Base-by-base conservation (phyloP, 192 early-diverging fungal species). In the Podila epigama region DNA sequence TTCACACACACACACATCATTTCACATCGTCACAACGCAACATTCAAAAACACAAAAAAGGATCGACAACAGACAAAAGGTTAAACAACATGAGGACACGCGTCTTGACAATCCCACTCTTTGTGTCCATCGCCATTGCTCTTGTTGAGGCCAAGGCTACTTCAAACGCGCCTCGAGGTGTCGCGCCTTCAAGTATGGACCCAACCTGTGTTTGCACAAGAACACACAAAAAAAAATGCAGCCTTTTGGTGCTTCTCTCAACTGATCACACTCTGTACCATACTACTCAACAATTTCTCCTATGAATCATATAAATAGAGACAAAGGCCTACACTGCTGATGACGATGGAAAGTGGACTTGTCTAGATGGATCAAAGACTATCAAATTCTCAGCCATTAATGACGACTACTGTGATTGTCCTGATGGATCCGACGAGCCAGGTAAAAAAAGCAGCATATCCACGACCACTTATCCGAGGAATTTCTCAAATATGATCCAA, bases 321-420 rank as follows among this genome's bases (percentile, higher is more conserved):
- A 15, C 44, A 8, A 68, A 77, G 50, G 1, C 44, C 13, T 77
- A 68, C 27, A 58, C 37, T 0, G 35, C 73, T 4, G 61, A 77
- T 15, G 53, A 37, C 16, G 34, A 34, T 15, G 73, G 60, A 9
- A 57, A 80, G 27, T 94, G 91, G 75, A 63, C 20, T 4, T 98
- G 97, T 60, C 79, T 95, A 16, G 95, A 96, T 66, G 89, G 88
- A 12, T 89, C 90, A 22, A 83, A 84, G 40, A 71, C 53, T 25
- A 92, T 98, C 31, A 83, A 89, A 1, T 90, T 85, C 55, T 70
- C 70, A 5, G 85, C 88, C 1, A 90, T 99, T 51, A 99, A 99
- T 66, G 96, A 99, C 81, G 95, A 99, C 83, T 99, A 95, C 71
- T 99, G 97, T 85, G 96, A 99, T 82, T 99, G 97, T 65, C 48